Evolutionary conservation across 768 basidiomycete genomes (phyloP).

Genomic region (Suillus placidus): DNA sequence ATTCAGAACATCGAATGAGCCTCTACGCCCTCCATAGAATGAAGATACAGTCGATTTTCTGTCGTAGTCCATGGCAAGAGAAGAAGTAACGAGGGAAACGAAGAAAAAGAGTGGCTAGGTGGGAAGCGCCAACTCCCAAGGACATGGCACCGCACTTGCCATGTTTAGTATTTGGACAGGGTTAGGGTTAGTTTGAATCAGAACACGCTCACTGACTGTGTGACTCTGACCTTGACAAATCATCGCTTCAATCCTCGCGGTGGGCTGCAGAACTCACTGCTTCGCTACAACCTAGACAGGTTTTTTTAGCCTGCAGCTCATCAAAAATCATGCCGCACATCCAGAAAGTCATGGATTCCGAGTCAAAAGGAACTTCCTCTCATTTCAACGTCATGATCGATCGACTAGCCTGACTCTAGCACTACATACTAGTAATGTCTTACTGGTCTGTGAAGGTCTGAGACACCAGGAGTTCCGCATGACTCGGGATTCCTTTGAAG

Average conservation of each 20-base stretch:
- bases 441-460: neutral
- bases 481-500: neutral
- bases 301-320: neutral
- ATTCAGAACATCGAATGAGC: conserved; percentile 64
- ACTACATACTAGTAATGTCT: neutral
- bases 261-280: neutral
- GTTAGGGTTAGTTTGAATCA: conserved; percentile 27
- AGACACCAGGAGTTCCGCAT: neutral
- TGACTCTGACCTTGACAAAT: neutral
- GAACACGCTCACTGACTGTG: too few relatives aligned
- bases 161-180: conserved; percentile 8
- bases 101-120: conserved; percentile 13
- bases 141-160: conserved; percentile 1
- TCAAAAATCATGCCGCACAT: neutral
- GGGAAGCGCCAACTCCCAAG: conserved; percentile 15
- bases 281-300: neutral
- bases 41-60: conserved; percentile 80
- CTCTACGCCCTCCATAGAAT: conserved; percentile 67
- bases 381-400: neutral
- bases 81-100: conserved; percentile 4
- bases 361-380: neutral
- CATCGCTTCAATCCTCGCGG: neutral
- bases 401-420: neutral
- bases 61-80: conserved; percentile 65
- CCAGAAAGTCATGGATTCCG: neutral